Evolutionary conservation across 2,329 filamentous ascomycete genomes (phyloP).

Genomic region (Coniochaeta sp.): DNA sequence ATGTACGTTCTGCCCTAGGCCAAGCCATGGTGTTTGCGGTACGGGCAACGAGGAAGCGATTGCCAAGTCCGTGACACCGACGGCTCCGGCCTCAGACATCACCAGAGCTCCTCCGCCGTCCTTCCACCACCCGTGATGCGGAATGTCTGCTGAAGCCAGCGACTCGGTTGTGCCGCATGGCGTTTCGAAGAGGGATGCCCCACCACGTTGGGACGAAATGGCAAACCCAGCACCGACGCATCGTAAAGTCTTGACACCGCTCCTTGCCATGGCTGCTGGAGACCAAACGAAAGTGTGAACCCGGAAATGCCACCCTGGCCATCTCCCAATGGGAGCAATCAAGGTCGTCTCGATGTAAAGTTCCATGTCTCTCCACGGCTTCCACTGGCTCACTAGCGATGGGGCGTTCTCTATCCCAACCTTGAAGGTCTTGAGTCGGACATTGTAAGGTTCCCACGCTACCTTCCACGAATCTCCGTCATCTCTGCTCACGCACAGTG

Average conservation of each 20-base stretch:
- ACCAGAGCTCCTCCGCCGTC: not conserved
- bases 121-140: not conserved
- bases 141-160: not conserved
- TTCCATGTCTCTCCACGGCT: not conserved
- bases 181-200: not conserved
- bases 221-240: not conserved
- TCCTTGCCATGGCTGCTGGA: not conserved
- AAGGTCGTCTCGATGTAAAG: not conserved
- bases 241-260: not conserved
- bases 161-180: not conserved
- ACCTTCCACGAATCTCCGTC: slow-evolving; percentile 12
- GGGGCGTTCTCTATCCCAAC: not conserved
- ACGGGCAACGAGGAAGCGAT: not conserved
- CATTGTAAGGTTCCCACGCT: not conserved
- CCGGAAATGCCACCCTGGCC: not conserved
- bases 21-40: not conserved
- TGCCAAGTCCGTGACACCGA: not conserved
- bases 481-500: slow-evolving; percentile 13
- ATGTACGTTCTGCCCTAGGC: not conserved
- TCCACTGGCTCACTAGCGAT: not conserved
- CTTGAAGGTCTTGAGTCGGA: not conserved
- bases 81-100: not conserved
- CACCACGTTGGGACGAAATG: not conserved
- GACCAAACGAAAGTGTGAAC: not conserved
- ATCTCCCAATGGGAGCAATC: not conserved